Conservation (phyloP, 177 flowering plant species). For the Vitis hybrid region DNA sequence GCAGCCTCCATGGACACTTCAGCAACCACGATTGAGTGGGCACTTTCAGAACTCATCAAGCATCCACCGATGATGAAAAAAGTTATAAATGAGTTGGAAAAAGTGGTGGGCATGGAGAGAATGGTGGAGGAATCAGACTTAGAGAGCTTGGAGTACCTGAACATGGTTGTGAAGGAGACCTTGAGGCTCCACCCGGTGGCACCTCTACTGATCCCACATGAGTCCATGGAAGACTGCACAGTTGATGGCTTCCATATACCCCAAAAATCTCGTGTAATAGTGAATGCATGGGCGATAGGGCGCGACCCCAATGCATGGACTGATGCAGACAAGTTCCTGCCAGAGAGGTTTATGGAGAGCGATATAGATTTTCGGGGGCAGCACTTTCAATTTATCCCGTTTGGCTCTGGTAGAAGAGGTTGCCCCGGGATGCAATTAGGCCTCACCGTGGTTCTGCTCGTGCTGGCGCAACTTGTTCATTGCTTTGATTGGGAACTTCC, state of each 20-base stretch:
- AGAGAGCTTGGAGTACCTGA: slow-evolving; percentile 26
- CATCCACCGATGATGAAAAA: slow-evolving; percentile 29
- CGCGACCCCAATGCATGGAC: background rate
- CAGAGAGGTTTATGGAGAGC: slow-evolving; percentile 29
- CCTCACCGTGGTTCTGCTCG: slow-evolving; percentile 15
- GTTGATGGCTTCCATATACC: slow-evolving; percentile 28
- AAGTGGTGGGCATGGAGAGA: slow-evolving; percentile 25
- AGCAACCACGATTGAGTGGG: slow-evolving; percentile 27
- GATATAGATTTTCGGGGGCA: slow-evolving; percentile 27
- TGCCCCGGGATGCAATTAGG: slow-evolving; percentile 19
- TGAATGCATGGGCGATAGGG: background rate
- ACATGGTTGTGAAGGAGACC: slow-evolving; percentile 34
- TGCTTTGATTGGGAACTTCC: slow-evolving; percentile 44
- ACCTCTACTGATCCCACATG: slow-evolving; percentile 29
- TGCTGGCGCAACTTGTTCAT: slow-evolving; percentile 30
- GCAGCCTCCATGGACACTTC: slow-evolving; percentile 34
- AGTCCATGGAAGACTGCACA: slow-evolving; percentile 21
- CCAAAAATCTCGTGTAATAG: too few relatives aligned
- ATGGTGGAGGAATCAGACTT: slow-evolving; percentile 39
- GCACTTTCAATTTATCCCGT: slow-evolving; percentile 31
- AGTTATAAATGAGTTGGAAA: slow-evolving; percentile 31
- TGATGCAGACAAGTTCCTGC: background rate
- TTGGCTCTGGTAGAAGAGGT: slow-evolving; percentile 24
- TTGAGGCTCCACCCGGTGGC: slow-evolving; percentile 31
- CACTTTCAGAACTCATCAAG: slow-evolving; percentile 31